Conservation (phyloP, 129 eudicot species). For the Chrysanthemum seticuspe region DNA sequence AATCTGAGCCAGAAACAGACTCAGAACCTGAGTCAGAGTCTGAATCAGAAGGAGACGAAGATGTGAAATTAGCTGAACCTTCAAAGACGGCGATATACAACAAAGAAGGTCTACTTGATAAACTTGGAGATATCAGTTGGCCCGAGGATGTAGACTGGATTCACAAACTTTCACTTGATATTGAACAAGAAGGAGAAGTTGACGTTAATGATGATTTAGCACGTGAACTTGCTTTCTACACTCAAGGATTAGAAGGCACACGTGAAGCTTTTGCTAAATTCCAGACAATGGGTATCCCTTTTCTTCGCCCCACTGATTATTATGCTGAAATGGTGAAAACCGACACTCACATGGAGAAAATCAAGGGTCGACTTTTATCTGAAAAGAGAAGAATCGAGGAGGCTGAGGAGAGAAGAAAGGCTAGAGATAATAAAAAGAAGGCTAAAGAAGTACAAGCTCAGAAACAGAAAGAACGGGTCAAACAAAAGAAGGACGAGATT, state of each 20-base stretch:
- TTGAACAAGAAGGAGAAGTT: conserved; percentile 55
- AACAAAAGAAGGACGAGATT: conserved; percentile 78
- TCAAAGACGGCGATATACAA: conserved; percentile 63
- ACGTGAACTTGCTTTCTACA: conserved; percentile 76
- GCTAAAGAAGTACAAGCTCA: conserved; percentile 76
- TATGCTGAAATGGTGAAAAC: conserved; percentile 94
- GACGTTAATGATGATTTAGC: conserved; percentile 80
- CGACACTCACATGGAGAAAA: conserved; percentile 86
- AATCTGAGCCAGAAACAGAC: conserved; percentile 31
- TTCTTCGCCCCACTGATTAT: conserved; percentile 78
- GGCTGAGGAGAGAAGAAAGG: conserved; percentile 88
- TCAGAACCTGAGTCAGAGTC: conserved; percentile 44
- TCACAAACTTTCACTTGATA: conserved; percentile 60
- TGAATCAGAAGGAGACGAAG: conserved; percentile 58
- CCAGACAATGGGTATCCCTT: conserved; percentile 66
- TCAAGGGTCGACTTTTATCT: conserved; percentile 67
- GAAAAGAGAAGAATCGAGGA: conserved; percentile 79
- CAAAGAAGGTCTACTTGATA: conserved; percentile 63
- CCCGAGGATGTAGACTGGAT: conserved; percentile 66
- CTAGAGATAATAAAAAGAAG: conserved; percentile 73
- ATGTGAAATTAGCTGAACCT: conserved; percentile 58
- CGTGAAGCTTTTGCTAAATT: conserved; percentile 69
- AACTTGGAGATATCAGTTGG: conserved; percentile 68
- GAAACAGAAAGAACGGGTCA: conserved; percentile 71
- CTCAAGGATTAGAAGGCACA: conserved; percentile 83